phyloP scores from a whole-genome alignment of 257 asterid genomes.

The Vinca minor region DNA sequence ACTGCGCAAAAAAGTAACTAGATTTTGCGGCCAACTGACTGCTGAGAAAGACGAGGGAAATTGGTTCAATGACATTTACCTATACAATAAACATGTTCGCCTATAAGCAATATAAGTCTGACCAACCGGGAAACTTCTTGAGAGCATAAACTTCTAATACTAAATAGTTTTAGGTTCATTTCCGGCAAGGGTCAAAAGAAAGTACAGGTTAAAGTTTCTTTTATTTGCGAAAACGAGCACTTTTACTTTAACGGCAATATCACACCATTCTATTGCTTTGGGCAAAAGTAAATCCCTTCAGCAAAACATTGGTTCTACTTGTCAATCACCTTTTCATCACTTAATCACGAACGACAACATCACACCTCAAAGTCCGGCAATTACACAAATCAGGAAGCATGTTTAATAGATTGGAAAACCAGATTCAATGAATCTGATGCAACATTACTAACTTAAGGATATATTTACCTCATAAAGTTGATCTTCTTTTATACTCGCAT shows the following conservation, averaged over 20 bases:
- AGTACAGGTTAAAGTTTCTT: neutral
- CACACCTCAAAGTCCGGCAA: neutral
- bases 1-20: neutral
- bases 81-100: neutral
- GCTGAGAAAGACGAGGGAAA: neutral
- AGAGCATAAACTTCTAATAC: too few relatives aligned
- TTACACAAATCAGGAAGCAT: neutral
- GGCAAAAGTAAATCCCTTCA: neutral
- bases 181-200: neutral
- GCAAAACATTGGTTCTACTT: too few relatives aligned
- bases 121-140: neutral
- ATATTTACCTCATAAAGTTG: constrained; percentile 78
- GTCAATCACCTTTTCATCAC: too few relatives aligned
- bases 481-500: constrained; percentile 86
- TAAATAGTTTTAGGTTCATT: too few relatives aligned
- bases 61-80: neutral
- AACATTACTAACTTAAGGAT: neutral
- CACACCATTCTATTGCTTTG: neutral
- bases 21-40: neutral
- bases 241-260: neutral
- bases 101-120: neutral
- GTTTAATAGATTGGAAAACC: neutral
- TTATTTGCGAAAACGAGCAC: neutral
- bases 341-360: neutral
- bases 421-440: neutral